Conservation (phyloP, 306 rosid genomes). For the Crotalaria pallida region DNA sequence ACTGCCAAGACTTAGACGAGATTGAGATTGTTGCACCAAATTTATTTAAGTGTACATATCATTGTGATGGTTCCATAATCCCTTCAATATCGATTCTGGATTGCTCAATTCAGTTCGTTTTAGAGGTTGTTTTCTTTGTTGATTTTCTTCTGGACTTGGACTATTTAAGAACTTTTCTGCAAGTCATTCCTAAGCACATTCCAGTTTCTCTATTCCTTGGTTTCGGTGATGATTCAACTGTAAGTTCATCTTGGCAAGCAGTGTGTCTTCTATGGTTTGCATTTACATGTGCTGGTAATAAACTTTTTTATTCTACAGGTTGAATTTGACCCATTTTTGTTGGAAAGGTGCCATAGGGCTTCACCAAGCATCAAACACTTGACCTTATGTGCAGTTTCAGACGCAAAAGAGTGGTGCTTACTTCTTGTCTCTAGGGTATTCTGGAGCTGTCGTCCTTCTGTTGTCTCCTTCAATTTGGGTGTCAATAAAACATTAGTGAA, state of each 20-base stretch:
- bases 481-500: not conserved
- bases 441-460: not conserved
- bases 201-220: not conserved
- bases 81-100: not conserved
- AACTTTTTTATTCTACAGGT: not conserved
- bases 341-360: not conserved
- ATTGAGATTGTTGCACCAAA: not conserved
- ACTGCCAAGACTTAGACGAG: not conserved
- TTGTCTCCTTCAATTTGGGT: not conserved
- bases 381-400: not conserved
- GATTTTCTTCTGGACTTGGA: not conserved
- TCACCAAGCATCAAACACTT: not conserved
- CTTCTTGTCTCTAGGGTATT: not conserved
- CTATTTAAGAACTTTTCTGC: not conserved
- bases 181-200: not conserved
- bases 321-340: not conserved
- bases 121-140: not conserved
- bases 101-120: not conserved
- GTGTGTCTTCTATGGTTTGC: not conserved
- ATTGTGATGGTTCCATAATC: not conserved
- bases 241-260: not conserved
- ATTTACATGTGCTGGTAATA: not conserved
- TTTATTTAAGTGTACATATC: not conserved
- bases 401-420: not conserved
- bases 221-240: not conserved